phyloP scores from a whole-genome alignment of 1,284 basidiomycete genomes.

The Ustilago tritici region DNA sequence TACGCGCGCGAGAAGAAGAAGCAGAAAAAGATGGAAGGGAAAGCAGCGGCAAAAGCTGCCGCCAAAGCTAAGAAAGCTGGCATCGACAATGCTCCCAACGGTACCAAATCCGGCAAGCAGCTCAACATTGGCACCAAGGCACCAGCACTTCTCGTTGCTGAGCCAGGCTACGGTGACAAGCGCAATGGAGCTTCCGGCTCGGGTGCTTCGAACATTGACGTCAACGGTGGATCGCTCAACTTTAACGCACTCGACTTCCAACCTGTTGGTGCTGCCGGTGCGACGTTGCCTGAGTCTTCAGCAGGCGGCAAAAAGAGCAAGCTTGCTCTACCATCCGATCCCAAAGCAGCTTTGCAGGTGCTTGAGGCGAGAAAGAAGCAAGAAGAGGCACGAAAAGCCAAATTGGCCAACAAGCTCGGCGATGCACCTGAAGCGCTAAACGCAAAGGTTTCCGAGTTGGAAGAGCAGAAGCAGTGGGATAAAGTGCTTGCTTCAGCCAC shows the following conservation, averaged over 20 bases:
- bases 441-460: constrained; percentile 39
- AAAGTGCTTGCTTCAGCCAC: constrained; percentile 62
- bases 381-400: constrained; percentile 49
- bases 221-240: constrained; percentile 43
- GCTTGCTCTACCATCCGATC: constrained; percentile 62
- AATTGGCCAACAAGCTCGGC: constrained; percentile 45
- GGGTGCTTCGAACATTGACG: constrained; percentile 28
- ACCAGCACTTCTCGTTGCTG: constrained; percentile 54
- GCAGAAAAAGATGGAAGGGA: constrained; percentile 59
- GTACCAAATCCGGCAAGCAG: constrained; percentile 22
- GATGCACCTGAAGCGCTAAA: constrained; percentile 49
- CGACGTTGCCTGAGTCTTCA: constrained; percentile 21
- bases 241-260: constrained; percentile 58
- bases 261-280: constrained; percentile 36
- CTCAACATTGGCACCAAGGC: constrained; percentile 46
- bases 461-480: constrained; percentile 63
- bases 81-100: constrained; percentile 32
- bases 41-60: constrained; percentile 32
- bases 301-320: constrained; percentile 54
- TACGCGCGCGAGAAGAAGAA: constrained; percentile 65
- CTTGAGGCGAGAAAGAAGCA: constrained; percentile 62
- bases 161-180: constrained; percentile 44
- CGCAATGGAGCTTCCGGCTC: constrained; percentile 20
- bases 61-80: constrained; percentile 42
- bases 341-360: constrained; percentile 65